These are phyloP conservation scores for Fraxinus angustifolia DNA, from an alignment of 305 asterid species.

Conservation along the genomic window DNA sequence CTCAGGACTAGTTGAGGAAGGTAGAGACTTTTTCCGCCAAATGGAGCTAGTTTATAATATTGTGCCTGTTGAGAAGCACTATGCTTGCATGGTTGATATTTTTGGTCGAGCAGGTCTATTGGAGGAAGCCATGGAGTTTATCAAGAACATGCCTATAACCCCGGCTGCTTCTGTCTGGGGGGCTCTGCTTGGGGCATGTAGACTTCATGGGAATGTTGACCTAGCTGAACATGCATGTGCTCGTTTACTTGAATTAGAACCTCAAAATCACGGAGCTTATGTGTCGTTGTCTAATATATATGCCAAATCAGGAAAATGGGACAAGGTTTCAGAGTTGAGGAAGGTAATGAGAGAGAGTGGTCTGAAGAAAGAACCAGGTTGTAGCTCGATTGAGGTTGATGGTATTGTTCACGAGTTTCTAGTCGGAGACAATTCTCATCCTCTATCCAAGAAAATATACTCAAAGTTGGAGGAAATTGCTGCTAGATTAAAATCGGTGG, in stretches of 20 bases:
- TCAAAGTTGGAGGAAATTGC: slow-evolving; percentile 60
- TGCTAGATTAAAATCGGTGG: slow-evolving; percentile 35
- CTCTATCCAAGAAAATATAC: slow-evolving; percentile 50
- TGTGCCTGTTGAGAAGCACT: slow-evolving; percentile 55
- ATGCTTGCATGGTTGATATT: slow-evolving; percentile 60
- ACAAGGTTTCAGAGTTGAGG: slow-evolving; percentile 56
- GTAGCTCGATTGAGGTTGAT: slow-evolving; percentile 63
- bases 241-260: slow-evolving; percentile 58
- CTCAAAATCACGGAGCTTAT: slow-evolving; percentile 64
- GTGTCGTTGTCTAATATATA: slow-evolving; percentile 60
- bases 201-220: slow-evolving; percentile 47
- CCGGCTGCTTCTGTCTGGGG: slow-evolving; percentile 71
- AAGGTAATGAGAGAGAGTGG: slow-evolving; percentile 64
- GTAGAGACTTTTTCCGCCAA: slow-evolving; percentile 41
- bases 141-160: slow-evolving; percentile 41
- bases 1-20: slow-evolving; percentile 67
- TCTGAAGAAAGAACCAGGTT: slow-evolving; percentile 72
- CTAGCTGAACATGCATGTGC: slow-evolving; percentile 58
- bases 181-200: slow-evolving; percentile 73
- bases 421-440: slow-evolving; percentile 63
- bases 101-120: slow-evolving; percentile 23
- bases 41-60: slow-evolving; percentile 51
- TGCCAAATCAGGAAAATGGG: slow-evolving; percentile 60
- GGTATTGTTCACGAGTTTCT: slow-evolving; percentile 66
- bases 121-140: not conserved